Base-by-base conservation (phyloP, 257 asterid genomes). In the Solanum microdontum region DNA sequence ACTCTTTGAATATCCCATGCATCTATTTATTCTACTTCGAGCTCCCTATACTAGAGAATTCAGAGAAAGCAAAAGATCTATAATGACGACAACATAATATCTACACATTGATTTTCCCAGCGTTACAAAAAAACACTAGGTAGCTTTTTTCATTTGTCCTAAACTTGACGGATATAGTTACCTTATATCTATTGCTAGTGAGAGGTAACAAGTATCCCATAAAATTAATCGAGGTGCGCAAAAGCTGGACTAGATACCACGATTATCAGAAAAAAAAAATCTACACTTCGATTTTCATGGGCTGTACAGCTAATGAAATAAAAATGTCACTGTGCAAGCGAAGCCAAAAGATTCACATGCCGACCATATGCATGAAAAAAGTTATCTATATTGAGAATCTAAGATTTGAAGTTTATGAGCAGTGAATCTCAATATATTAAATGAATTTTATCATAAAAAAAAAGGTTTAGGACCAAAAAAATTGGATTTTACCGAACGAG, bases 281-380 rank as follows among this genome's bases (percentile, higher is more conserved):
- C 40, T 43, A 45, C 68, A 21, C 15, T 9, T 28, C 10, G 26
- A 15, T 80, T 72, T 87, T 8, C 28, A 39, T 58, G 39, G n/a
- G 3, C 32, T 73, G 43, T 43, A 88, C 91, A 87, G 89, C 90
- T 33, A 73, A 73, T 73, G 60, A 80, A 74, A 45, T 80, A 87
- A 91, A 77, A 84, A 64, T 30, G 91, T 86, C 88, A 58, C 10
- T 34, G 33, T 33, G 24, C 14, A 37, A 28, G 28, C 64, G 19
- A 10, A 80, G 40, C 85, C 85, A 80, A 28, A 15, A 80, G 24
- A 80, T 32, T 80, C 68, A 43, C 40, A 80, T 80, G 68, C 39
- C 19, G 33, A 34, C 80, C 30, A 34, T 36, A 4, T 13, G 3
- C 40, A 2, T 1, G 2, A 15, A 70, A 70, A 15, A 30, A 32